Evolutionary conservation across 2,329 filamentous ascomycete species (phyloP), one percentile per base, ranked within the genome.

Genomic region (Colletotrichum navitas): DNA sequence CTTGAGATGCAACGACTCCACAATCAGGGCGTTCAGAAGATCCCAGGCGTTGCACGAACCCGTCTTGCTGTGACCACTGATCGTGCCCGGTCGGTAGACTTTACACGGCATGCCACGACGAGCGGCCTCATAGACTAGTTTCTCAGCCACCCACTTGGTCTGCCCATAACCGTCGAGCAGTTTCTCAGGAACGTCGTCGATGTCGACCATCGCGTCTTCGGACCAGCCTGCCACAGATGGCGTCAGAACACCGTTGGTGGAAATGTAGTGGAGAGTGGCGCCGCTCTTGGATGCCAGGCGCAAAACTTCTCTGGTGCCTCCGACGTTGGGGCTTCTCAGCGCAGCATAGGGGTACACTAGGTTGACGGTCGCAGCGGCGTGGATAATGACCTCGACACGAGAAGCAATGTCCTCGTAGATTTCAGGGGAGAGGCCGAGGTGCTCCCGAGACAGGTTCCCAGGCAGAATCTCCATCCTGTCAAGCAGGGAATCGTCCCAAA

Each of bases 301-400:
- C 63, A 95, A 81, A 49, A 95, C 88, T 78, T 95, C 92, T 52
- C 88, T 85, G 0, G 93, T 94, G n/a, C 93, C 93, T n/a, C 89
- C 89, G 2, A 95, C 91, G 75, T 95, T 95, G 68, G 92, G 89
- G 62, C 87, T 89, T 64, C 92, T 88, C 74, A 95, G 83, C 0
- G 92, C 91, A 52, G 93, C 93, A 75, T 95, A 95, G 0, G 93
- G 93, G 75, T 95, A 95, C 0, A 95, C 92, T 60, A 95, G 83
- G 78, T 94, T 94, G 77, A 95, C 93, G 0, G 91, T 93, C 6
- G 93, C 93, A 34, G 90, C 93, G 45, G 92, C 91, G 78, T 95
- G 93, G 1, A 95, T 85, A 68, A 95, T 91, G 45, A 94, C 92
- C 73, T 95, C 86, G 1, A 93, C 85, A 8, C 90, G 88, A 14